Evolutionary conservation across 176 grass and related monocot genomes (phyloP), one percentile per base, ranked within the genome.

Genomic region (Aegilops sharonensis): DNA sequence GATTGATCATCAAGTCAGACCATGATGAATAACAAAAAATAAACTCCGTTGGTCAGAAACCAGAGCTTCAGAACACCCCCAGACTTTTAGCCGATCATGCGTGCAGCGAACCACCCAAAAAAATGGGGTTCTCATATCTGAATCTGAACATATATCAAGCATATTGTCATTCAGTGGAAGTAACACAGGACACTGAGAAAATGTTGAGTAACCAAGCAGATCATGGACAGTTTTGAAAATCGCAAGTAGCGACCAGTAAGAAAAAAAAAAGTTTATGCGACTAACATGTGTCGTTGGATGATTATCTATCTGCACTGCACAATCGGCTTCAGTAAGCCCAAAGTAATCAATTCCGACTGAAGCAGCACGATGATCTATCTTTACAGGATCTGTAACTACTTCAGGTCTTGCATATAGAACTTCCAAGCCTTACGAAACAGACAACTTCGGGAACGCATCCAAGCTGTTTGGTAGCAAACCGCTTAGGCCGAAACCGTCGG

Each of bases 391-490:
- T 72, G 40, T 20, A 81, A 13, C 45, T 42, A 81, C 47, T 34
- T 54, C 62, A 60, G 54, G 11, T 40, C 8, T 17, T 42, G 12
- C 77, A 35, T 76, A 0, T 59, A 21, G 8, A 52, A 68, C 8
- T 43, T 69, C 35, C 43, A 11, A 79, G 61, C 72, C 71, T 91
- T 80, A 95, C 67, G 75, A 85, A 85, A 94, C 86, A 24, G 82
- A 92, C 30, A 98, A 91, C 30, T 95, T 94, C 60, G 87, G 89
- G 30, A 94, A 92, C 27, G 91, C 86, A 77, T 98, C 97, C 80
- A 92, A 80, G 77, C 96, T 95, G 50, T 81, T 88, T 7, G 86
- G 60, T 10, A 98, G 37, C 71, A 95, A 86, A 11, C 69, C 52
- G 9, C 86, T 90, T 61, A 95, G 81, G 11, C 74, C 86, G 65